Evolutionary conservation across 192 early-diverging fungal species (phyloP), one percentile per base, ranked within the genome.

Genomic region (Allomyces macrogynus): DNA sequence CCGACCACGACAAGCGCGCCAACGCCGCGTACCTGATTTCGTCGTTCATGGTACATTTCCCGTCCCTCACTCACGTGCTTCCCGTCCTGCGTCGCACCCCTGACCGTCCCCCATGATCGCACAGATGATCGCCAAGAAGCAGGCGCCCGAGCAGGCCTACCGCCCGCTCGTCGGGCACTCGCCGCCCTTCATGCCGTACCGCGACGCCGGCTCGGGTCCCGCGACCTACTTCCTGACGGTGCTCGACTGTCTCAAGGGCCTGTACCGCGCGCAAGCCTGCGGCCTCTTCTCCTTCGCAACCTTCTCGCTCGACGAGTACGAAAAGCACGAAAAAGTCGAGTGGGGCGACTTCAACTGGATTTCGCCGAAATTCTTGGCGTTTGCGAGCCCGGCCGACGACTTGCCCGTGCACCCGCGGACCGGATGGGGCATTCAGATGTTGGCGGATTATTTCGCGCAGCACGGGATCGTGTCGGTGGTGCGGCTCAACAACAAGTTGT

Each of bases 301-400:
- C 23, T 72, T 87, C 43, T 81, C 87, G 66, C 60, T 81, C 3
- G 76, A 79, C 20, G 83, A 88, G 67, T 88, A 88, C 70, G 86
- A 88, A 70, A 80, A 83, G 54, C 84, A 84, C 68, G 86, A 88
- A 65, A 70, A 70, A 22, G 83, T 85, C 22, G 76, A 78, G 62
- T 81, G 85, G 65, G 86, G 86, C 4, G 86, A 88, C 62, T 77
- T 86, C 43, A 88, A 88, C 65, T 88, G 86, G 84, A 77, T 88
- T 26, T 81, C 81, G 14, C 75, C 79, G 43, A 83, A 82, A 67
- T 87, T 88, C 63, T 72, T 88, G n/a, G 86, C 86, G 0, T 72
- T 88, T 63, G 86, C 86, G 1, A 72, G 67, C 14, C 86, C 86
- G 1, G 74, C 76, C 25, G 86, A 88, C 63, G 74, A 79, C 32